Evolutionary conservation across 768 basidiomycete species (phyloP), one percentile per base, ranked within the genome.

Genomic region (Sporobolomyces pararoseus): DNA sequence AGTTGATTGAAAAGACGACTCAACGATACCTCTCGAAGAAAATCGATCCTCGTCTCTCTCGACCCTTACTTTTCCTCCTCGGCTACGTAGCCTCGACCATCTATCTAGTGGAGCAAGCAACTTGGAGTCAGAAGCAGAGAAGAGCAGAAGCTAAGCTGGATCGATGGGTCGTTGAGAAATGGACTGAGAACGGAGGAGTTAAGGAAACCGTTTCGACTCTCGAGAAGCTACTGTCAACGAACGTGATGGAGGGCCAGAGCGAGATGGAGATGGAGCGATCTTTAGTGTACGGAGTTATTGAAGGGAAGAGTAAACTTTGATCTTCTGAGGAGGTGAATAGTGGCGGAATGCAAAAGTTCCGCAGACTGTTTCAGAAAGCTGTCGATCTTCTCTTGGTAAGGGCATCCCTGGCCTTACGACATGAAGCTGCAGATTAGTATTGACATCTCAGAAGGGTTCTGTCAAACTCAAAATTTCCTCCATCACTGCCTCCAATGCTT

Each of bases 61-160:
- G 85, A 4, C 84, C 86, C 0, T 83, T 85, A 3, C 80, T 90
- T 31, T 82, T 86, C 72, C 80, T 88, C 4, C 80, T 86, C 37
- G 86, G 85, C 1, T 82, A 84, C 52, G 71, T 85, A 35, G 81
- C 86, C 0, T 84, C 87, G 1, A 81, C 83, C 13, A 63, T 83
- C 2, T 85, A 84, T 76, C 83, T 89, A 32, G 80, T 90, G 16
- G 88, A 90, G 76, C 88, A 90, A 54, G 84, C 86, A 0, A 77
- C 84, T 16, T 90, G 88, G 88, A 82, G 86, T 1, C 68, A 80
- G 68, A 77, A 51, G 12, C 78, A 67, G 7, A 47, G 39, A 2
- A 65, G 75, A 44, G 51, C 66, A 0, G 79, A 81, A 21, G 74
- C 76, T 3, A 79, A 81, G 6, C 77, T 81, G 2, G 86, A 88